These are phyloP conservation scores for Fusarium circinatum DNA, from an alignment of 2,329 filamentous ascomycete genomes.

Conservation along the genomic window DNA sequence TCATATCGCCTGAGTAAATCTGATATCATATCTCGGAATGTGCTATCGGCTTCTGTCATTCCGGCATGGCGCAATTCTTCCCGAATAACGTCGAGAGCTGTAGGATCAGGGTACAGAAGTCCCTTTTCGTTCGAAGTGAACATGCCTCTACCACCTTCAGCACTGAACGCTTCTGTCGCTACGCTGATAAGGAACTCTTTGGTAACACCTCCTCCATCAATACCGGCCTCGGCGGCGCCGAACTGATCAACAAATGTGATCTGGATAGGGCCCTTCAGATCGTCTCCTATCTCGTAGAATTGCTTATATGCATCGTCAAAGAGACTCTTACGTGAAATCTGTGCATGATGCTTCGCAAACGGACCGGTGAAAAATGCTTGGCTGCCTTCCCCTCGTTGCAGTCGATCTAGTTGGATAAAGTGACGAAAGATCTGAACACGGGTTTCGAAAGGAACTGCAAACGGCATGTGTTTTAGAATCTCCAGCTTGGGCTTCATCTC, in stretches of 20 bases:
- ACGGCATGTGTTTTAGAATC: slow-evolving; percentile 94
- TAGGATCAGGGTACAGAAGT: slow-evolving; percentile 88
- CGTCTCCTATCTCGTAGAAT: slow-evolving; percentile 84
- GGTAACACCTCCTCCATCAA: slow-evolving; percentile 95
- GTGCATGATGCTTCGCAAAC: slow-evolving; percentile 75
- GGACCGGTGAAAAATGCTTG: slow-evolving; percentile 38
- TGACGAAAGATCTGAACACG: slow-evolving; percentile 92
- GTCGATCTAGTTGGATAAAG: slow-evolving; percentile 81
- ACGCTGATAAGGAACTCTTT: slow-evolving; percentile 96
- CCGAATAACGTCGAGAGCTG: slow-evolving; percentile 74
- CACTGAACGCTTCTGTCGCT: slow-evolving; percentile 83
- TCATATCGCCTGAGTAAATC: slow-evolving; percentile 81
- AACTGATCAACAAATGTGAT: slow-evolving; percentile 97
- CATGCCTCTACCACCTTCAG: slow-evolving; percentile 60
- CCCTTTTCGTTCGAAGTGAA: slow-evolving; percentile 90
- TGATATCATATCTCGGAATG: slow-evolving; percentile 66
- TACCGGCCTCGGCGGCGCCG: slow-evolving; percentile 86
- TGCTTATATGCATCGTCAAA: slow-evolving; percentile 88
- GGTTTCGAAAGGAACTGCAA: slow-evolving; percentile 92
- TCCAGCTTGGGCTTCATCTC: slow-evolving; percentile 87
- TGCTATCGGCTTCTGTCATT: slow-evolving; percentile 61
- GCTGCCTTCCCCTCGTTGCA: slow-evolving; percentile 38
- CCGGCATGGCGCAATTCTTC: slow-evolving; percentile 65
- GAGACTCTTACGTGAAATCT: slow-evolving; percentile 79
- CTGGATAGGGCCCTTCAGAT: slow-evolving; percentile 92